Evolutionary conservation across 768 basidiomycete species (phyloP), one percentile per base, ranked within the genome.

Genomic region (Paxillus ammoniavirescens): DNA sequence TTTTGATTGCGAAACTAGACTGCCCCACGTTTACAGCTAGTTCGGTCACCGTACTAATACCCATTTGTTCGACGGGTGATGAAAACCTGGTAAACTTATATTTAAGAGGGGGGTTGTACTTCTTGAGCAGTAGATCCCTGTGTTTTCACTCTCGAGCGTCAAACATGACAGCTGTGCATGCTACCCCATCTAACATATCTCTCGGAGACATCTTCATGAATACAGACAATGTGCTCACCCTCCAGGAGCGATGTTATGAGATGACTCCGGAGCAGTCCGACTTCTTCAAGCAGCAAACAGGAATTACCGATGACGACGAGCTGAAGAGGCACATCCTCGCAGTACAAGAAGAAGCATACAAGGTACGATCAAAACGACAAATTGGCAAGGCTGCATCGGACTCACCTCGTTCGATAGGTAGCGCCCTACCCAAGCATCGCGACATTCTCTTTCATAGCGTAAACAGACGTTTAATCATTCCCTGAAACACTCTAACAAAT

Each of bases 331-430:
- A 71, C 43, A 59, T 71, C 28, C 38, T 71, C n/a, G 53, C 47
- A 6, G 58, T 71, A 12, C 69, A 68, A 35, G 46, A 37, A 13
- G 59, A 68, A 47, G 68, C 67, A 5, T 66, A 65, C 56, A 59
- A 62, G 42, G 68, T 61, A 5, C 5, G 35, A 35, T 14, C 12
- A 35, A 14, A 14, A 15, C 13, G 23, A 21, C 17, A 40, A 8
- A 12, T 31, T 35, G 14, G 6, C 31, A 8, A 15, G 23, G 14
- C 17, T 14, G 33, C 13, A 42, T 8, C 33, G 13, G n/a, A 28
- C 2, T 2, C 33, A 48, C 17, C 38, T n/a, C 5, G 26, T 30
- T 33, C 35, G 40, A 10, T 17, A 60, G 61, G 47, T 64, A 17
- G 47, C 50, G 30, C 64, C 64, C 23, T 65, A 69, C 47, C 56